Percentiles rank a stretch among this genome's conserved stretches.
Evolutionary conservation across 2,329 filamentous ascomycete genomes (phyloP).

Genomic region (Gnomoniopsis smithogilvyi): DNA sequence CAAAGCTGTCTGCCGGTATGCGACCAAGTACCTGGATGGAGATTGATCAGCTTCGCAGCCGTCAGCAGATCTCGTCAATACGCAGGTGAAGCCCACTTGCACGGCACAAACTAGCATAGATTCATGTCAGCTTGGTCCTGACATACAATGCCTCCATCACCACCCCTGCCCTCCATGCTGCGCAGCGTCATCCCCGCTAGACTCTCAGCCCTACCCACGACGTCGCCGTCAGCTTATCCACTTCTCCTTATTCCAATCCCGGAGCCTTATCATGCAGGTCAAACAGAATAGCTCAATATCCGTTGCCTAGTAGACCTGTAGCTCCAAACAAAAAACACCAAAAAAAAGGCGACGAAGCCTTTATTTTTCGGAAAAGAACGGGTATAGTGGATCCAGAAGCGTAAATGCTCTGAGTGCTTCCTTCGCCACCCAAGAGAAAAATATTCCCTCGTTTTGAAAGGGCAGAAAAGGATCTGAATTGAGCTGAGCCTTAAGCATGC

Average conservation of each 20-base stretch:
- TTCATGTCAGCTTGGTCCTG: too few relatives aligned
- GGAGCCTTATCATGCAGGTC: not conserved
- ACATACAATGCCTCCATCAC: not conserved
- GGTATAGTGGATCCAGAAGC: too few relatives aligned
- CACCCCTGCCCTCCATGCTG: not conserved
- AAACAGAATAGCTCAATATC: not conserved
- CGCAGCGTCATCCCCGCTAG: not conserved
- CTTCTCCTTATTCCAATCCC: not conserved
- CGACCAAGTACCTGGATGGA: not conserved
- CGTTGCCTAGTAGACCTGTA: not conserved
- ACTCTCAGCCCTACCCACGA: conserved; percentile 7
- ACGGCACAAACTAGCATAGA: not conserved
- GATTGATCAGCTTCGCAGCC: not conserved
- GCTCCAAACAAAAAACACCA: not conserved
- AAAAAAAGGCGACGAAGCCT: too few relatives aligned
- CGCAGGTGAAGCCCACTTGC: not conserved
- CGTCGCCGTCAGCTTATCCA: not conserved
- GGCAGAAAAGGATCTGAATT: too few relatives aligned
- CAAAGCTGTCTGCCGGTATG: not conserved
- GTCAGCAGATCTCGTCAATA: not conserved
- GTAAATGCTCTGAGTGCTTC: too few relatives aligned
- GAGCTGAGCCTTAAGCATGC: not conserved
- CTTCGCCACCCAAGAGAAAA: too few relatives aligned
- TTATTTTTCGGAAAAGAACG: too few relatives aligned
- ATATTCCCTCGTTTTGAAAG: too few relatives aligned